Evolutionary conservation across 73 alveolate genomes (phyloP).

Genomic region (Paramecium bursaria): DNA sequence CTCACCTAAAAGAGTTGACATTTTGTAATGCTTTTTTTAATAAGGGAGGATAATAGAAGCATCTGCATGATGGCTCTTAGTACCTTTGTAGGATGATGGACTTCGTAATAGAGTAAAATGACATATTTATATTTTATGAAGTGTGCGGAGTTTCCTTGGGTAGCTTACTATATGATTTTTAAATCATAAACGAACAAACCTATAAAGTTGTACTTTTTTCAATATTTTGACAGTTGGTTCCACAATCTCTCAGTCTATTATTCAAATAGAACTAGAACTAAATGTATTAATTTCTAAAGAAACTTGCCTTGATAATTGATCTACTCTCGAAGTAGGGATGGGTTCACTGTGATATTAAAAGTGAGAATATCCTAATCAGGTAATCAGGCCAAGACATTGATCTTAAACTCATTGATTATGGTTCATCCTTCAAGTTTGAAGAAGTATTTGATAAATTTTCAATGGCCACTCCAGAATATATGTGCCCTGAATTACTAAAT

Average conservation of each 20-base stretch:
- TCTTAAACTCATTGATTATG: conserved; percentile 63
- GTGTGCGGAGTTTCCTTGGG: conserved; percentile 69
- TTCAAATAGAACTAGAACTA: conserved; percentile 18
- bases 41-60: conserved; percentile 53
- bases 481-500: conserved; percentile 92
- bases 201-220: conserved; percentile 34
- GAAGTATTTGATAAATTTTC: conserved; percentile 59
- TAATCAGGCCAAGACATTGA: conserved; percentile 29
- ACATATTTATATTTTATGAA: conserved; percentile 62
- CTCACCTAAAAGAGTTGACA: conserved; percentile 64
- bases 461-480: conserved; percentile 92
- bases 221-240: conserved; percentile 52
- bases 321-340: conserved; percentile 23
- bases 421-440: conserved; percentile 64
- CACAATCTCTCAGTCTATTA: conserved; percentile 31
- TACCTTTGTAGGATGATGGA: conserved; percentile 58
- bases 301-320: conserved; percentile 2
- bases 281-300: conserved; percentile 22
- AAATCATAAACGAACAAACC: background rate
- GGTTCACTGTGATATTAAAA: conserved; percentile 70
- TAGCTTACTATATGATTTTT: conserved; percentile 62
- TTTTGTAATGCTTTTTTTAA: conserved; percentile 61
- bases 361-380: conserved; percentile 61
- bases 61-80: conserved; percentile 19
- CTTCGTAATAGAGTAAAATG: conserved; percentile 27